Evolutionary conservation across 257 asterid species (phyloP), one percentile per base, ranked within the genome.

Genomic region (Nicotiana knightiana): DNA sequence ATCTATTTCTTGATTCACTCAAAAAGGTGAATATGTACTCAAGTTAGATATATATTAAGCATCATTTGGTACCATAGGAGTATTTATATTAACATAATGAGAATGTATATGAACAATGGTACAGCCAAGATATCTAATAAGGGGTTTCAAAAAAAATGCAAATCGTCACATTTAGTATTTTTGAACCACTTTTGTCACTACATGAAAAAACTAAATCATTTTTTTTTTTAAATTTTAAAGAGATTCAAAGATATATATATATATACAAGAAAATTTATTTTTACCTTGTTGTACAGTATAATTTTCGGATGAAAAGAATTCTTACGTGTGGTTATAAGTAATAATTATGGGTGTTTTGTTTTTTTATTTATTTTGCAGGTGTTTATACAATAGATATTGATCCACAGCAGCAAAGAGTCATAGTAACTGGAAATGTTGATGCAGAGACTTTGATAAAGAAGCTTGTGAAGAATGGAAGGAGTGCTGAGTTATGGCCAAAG

Each of bases 401-500:
- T 75, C 9, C 87, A 76, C 87, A 91, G 83, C 97, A 86, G 88
- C 94, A 93, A 17, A 93, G 91, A 85, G 98, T 93, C 3, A 89
- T 87, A 3, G 98, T 94, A 43, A 91, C 91, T 32, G 98, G 98
- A 68, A 89, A 92, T 87, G 87, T 94, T 24, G 97, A 91, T 43
- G 83, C 92, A 4, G 89, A 91, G 43, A 85, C 88, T 58, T 87
- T 93, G 63, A 68, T 94, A 59, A 94, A 85, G 88, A 94, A 94
- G 68, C 88, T 93, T 35, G 79, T 86, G 4, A 93, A 88, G 77
- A 85, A 88, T 6, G 96, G 97, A 15, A 94, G 91, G 28, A 94
- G 87, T 71, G 96, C 98, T 57, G 92, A 92, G 87, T 12, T 94
- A 10, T 94, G 96, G 98, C 93, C 95, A 75, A 91, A 89, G 96